phyloP scores from a whole-genome alignment of 164 flowering plant genomes.

The Stephania japonica region DNA sequence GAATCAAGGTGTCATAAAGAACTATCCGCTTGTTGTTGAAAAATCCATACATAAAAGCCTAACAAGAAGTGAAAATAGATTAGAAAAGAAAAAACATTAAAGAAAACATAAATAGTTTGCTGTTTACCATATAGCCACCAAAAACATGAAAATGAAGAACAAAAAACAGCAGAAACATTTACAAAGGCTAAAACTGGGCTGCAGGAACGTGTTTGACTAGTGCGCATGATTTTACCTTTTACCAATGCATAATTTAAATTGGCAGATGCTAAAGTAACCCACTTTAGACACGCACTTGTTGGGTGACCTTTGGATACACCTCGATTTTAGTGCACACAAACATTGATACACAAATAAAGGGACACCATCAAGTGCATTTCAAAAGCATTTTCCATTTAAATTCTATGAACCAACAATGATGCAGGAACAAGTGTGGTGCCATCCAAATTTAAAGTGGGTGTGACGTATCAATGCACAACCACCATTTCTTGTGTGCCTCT shows the following conservation, averaged over 20 bases:
- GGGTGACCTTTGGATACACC: too few relatives aligned
- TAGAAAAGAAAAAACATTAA: conserved; percentile 2
- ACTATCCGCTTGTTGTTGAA: conserved; percentile 96
- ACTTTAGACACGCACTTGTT: not conserved
- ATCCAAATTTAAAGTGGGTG: too few relatives aligned
- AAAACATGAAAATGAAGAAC: not conserved
- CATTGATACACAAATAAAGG: too few relatives aligned
- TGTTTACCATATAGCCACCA: not conserved
- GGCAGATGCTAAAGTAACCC: not conserved
- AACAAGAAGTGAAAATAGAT: conserved; percentile 21
- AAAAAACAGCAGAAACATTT: not conserved
- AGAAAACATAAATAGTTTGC: not conserved
- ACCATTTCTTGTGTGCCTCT: too few relatives aligned
- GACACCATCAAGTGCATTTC: too few relatives aligned
- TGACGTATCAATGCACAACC: too few relatives aligned
- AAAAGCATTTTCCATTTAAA: too few relatives aligned
- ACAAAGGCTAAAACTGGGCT: not conserved
- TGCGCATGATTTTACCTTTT: not conserved
- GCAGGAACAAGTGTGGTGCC: too few relatives aligned
- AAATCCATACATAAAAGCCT: conserved; percentile 99
- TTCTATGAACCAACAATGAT: too few relatives aligned
- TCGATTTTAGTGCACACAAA: too few relatives aligned
- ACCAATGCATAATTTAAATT: not conserved
- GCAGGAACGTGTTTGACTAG: too few relatives aligned
- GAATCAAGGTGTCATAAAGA: conserved; percentile 92